Evolutionary conservation across 23 red algal genomes (phyloP).

Genomic region (Pyropia haitanensis): DNA sequence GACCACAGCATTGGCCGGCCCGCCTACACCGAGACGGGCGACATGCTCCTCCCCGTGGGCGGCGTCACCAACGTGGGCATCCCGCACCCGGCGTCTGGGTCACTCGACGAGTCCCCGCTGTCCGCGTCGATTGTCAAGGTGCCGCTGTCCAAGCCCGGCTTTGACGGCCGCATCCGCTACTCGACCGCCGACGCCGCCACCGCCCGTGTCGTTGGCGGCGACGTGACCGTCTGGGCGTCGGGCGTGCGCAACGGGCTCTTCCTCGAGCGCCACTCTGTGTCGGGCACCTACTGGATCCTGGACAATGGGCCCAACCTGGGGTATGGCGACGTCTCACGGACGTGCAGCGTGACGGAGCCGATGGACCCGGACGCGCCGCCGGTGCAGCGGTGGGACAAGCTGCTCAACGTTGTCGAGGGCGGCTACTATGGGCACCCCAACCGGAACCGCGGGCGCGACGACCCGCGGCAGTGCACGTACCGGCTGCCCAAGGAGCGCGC

Average conservation of each 20-base stretch:
- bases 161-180: conserved; percentile 34
- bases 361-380: conserved; percentile 12
- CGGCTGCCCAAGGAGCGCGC: conserved; percentile 2
- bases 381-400: background rate
- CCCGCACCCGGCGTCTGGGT: conserved; percentile 11
- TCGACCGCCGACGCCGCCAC: conserved; percentile 11
- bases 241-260: conserved; percentile 41
- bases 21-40: conserved; percentile 22
- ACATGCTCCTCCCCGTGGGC: conserved; percentile 27
- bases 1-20: conserved; percentile 46
- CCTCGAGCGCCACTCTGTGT: conserved; percentile 20
- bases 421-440: conserved; percentile 53
- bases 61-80: conserved; percentile 50
- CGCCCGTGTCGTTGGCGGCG: conserved; percentile 10
- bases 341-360: conserved; percentile 15
- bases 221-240: conserved; percentile 38
- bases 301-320: conserved; percentile 56
- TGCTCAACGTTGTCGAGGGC: conserved; percentile 7
- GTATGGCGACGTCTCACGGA: conserved; percentile 30
- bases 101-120: conserved; percentile 29
- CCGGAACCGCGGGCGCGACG: conserved; percentile 46
- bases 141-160: conserved; percentile 21
- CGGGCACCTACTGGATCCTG: conserved; percentile 30
- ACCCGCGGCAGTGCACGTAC: conserved; percentile 40
- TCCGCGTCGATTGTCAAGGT: conserved; percentile 31